phyloP scores from a whole-genome alignment of 169 alveolate species.

The Ichthyophthirius multifiliis region DNA sequence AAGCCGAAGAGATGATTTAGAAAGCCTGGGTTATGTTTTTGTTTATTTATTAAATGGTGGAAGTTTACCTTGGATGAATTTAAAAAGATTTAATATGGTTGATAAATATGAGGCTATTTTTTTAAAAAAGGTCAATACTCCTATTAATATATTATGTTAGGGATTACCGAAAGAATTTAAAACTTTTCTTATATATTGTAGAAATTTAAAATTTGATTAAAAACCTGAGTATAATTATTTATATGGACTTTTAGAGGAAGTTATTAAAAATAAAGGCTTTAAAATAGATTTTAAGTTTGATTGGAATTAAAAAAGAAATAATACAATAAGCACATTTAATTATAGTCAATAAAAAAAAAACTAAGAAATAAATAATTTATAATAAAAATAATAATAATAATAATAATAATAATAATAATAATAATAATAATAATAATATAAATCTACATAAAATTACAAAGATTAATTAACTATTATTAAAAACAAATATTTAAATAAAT shows the following conservation, averaged over 20 bases:
- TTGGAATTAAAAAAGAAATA: too few species aligned
- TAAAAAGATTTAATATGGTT: conserved; percentile 47
- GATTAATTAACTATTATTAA: too few species aligned
- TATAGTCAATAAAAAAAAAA: too few species aligned
- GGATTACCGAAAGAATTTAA: conserved; percentile 65
- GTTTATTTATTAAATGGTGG: conserved; percentile 77
- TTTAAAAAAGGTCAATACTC: conserved; percentile 63
- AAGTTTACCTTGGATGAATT: conserved; percentile 76
- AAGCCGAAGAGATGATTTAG: conserved; percentile 85
- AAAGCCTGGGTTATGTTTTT: conserved; percentile 72
- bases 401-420: too few species aligned
- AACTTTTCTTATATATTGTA: conserved; percentile 57
- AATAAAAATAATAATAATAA: too few species aligned
- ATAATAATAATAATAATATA: too few species aligned
- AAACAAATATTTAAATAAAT: too few species aligned
- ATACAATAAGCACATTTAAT: too few species aligned
- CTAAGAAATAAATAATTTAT: too few species aligned
- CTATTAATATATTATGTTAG: conserved; percentile 56
- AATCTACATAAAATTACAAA: too few species aligned
- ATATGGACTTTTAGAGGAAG: conserved; percentile 52
- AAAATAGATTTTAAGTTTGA: conserved; percentile 53
- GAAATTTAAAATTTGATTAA: conserved; percentile 76
- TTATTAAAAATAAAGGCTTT: conserved; percentile 27
- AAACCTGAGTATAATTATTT: conserved; percentile 80
- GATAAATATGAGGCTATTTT: conserved; percentile 55